Conservation (phyloP, 2,329 filamentous ascomycete species). For the Colletotrichum sp. region DNA sequence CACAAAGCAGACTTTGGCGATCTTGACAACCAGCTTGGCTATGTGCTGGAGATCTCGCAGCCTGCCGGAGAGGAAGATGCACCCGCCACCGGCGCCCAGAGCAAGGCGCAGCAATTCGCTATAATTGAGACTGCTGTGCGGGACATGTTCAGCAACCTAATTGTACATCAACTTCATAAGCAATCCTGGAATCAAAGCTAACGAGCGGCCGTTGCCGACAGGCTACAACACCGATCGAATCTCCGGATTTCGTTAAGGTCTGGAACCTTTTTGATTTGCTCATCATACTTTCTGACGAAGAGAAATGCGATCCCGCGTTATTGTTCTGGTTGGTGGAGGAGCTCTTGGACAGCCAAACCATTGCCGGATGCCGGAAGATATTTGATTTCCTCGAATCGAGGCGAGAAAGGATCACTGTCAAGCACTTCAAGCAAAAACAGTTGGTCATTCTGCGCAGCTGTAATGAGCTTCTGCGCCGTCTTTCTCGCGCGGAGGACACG, state of each 20-base stretch:
- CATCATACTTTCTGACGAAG: slow-evolving; percentile 84
- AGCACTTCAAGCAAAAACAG: slow-evolving; percentile 82
- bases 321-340: slow-evolving; percentile 94
- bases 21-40: slow-evolving; percentile 49
- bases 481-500: slow-evolving; percentile 96
- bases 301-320: slow-evolving; percentile 78
- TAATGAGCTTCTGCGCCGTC: slow-evolving; percentile 89
- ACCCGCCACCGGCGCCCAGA: slow-evolving; percentile 40
- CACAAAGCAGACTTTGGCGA: slow-evolving; percentile 69
- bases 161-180: slow-evolving; percentile 60
- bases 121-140: slow-evolving; percentile 85
- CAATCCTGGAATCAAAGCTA: neutral
- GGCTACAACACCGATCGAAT: slow-evolving; percentile 78
- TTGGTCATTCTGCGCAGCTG: slow-evolving; percentile 91
- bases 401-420: slow-evolving; percentile 84
- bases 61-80: slow-evolving; percentile 24
- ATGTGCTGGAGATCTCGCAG: slow-evolving; percentile 31
- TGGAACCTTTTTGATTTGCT: slow-evolving; percentile 96
- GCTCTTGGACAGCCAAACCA: slow-evolving; percentile 93
- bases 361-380: slow-evolving; percentile 86
- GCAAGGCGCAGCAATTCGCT: slow-evolving; percentile 61
- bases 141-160: slow-evolving; percentile 77
- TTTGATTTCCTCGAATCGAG: slow-evolving; percentile 97
- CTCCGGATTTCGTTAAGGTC: slow-evolving; percentile 79
- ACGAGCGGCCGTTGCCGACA: slow-evolving; percentile 35